These are phyloP conservation scores for Cymodocea nodosa DNA, from an alignment of 116 monocot genomes.

Conservation along the genomic window DNA sequence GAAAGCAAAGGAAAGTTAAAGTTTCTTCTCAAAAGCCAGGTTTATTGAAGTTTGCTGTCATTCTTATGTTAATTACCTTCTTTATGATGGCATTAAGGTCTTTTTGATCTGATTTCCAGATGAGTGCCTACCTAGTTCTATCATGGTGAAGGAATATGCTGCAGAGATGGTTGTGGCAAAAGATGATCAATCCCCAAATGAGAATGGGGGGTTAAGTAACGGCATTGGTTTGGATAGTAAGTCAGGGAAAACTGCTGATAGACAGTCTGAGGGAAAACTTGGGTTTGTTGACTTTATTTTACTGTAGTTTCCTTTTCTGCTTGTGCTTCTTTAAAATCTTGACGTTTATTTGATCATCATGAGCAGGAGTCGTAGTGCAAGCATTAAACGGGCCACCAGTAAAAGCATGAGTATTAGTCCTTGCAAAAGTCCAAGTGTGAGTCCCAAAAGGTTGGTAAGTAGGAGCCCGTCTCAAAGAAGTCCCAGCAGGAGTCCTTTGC, in stretches of 20 bases:
- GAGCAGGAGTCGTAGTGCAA: slow-evolving; percentile 57
- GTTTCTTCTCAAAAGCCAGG: slow-evolving; percentile 37
- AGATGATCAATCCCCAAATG: slow-evolving; percentile 20
- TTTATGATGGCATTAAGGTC: too few species aligned
- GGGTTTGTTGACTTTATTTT: slow-evolving; percentile 19
- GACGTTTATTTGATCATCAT: slow-evolving; percentile 11
- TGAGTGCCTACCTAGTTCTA: background rate
- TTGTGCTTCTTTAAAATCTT: background rate
- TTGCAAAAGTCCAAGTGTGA: slow-evolving; percentile 23
- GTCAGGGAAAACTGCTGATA: slow-evolving; percentile 26
- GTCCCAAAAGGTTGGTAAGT: slow-evolving; percentile 20
- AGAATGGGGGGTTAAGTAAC: slow-evolving; percentile 71
- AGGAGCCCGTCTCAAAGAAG: slow-evolving; percentile 29
- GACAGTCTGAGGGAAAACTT: slow-evolving; percentile 29
- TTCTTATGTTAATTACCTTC: too few species aligned
- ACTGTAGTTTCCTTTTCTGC: background rate
- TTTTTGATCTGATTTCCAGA: background rate
- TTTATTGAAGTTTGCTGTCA: slow-evolving; percentile 3
- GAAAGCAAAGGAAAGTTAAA: slow-evolving; percentile 27
- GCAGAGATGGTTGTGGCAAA: background rate
- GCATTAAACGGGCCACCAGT: slow-evolving; percentile 3
- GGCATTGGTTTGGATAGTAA: slow-evolving; percentile 35
- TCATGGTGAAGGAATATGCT: slow-evolving; percentile 24
- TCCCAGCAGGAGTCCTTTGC: slow-evolving; percentile 23
- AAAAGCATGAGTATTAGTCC: slow-evolving; percentile 37